phyloP scores from a whole-genome alignment of 768 basidiomycete genomes.

The Tylopilus sp. region DNA sequence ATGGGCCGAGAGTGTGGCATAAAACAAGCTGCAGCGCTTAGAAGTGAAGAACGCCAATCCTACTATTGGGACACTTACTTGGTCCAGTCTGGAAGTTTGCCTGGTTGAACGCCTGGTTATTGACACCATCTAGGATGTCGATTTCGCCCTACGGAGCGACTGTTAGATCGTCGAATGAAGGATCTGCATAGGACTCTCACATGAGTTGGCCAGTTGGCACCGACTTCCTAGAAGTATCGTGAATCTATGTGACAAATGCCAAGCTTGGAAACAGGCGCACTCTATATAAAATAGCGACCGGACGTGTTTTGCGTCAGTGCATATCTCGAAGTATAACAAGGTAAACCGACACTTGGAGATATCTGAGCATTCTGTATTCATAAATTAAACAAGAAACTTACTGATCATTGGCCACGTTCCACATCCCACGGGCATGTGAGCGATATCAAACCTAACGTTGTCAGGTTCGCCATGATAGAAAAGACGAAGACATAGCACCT shows the following conservation, averaged over 20 bases:
- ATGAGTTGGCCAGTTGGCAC: slow-evolving; percentile 25
- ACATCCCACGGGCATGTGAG: slow-evolving; percentile 38
- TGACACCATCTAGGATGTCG: slow-evolving; percentile 37
- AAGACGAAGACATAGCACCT: slow-evolving; percentile 5
- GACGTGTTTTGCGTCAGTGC: too few relatives aligned
- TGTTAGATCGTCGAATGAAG: too few relatives aligned
- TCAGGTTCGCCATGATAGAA: too few relatives aligned
- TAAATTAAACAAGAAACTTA: slow-evolving; percentile 16
- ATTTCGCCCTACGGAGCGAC: slow-evolving; percentile 25
- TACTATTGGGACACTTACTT: slow-evolving; percentile 3
- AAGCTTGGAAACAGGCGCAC: slow-evolving; percentile 3
- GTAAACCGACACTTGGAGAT: too few relatives aligned
- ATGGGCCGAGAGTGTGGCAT: slow-evolving; percentile 28
- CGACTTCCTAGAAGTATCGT: slow-evolving; percentile 30
- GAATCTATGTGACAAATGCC: too few relatives aligned
- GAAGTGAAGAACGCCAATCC: not conserved
- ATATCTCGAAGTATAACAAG: too few relatives aligned
- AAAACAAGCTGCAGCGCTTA: slow-evolving; percentile 20
- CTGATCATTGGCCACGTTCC: slow-evolving; percentile 39
- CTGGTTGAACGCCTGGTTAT: slow-evolving; percentile 23
- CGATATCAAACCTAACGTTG: slow-evolving; percentile 39
- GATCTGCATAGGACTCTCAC: too few relatives aligned
- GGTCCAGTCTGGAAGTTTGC: slow-evolving; percentile 30
- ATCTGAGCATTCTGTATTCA: too few relatives aligned
- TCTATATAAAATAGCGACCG: too few relatives aligned